Evolutionary conservation across 257 asterid species (phyloP), one percentile per base, ranked within the genome.

Genomic region (Petunia axillaris): DNA sequence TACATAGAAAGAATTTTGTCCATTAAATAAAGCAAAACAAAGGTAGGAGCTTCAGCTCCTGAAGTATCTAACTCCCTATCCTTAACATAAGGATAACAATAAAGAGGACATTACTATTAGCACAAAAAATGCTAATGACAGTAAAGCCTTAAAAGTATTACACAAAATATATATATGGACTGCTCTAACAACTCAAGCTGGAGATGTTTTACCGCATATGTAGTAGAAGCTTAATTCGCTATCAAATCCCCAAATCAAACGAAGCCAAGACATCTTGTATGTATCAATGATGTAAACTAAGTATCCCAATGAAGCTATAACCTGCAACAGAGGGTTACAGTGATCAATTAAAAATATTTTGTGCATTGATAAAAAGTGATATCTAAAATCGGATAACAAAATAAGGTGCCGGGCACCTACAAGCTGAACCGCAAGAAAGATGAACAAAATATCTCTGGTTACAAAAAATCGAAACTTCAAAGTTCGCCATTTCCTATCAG

Each of bases 401-500:
- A 92, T 92, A 84, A 94, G 81, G 79, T 92, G 41, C 8, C 14
- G 79, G 83, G 44, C 82, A 87, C 94, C 81, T 85, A 95, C 98
- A 89, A 91, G 87, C 86, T 95, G 98, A 80, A 91, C 97, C n/a
- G 96, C 85, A 65, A 95, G 83, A 83, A 95, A 95, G 89, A 93
- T 93, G 85, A 92, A 91, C 67, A 95, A 82, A 81, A 95, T 92
- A 85, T 95, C 98, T 85, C 98, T 91, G 2, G 98, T 93, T 84
- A 93, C 98, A 77, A 95, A 95, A 86, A 95, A 93, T 8, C 98
- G 93, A 81, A 95, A 95, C 92, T 95, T 93, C 87, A 93, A 64
- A 4, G 95, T 93, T 85, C 98, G 86, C 98, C 98, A 95, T 86
- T 89, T 91, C 83, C 95, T 88, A 84, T 95, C 95, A 82, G 93